Evolutionary conservation across 106 monocot species (phyloP).

Genomic region (Platanthera zijinensis): DNA sequence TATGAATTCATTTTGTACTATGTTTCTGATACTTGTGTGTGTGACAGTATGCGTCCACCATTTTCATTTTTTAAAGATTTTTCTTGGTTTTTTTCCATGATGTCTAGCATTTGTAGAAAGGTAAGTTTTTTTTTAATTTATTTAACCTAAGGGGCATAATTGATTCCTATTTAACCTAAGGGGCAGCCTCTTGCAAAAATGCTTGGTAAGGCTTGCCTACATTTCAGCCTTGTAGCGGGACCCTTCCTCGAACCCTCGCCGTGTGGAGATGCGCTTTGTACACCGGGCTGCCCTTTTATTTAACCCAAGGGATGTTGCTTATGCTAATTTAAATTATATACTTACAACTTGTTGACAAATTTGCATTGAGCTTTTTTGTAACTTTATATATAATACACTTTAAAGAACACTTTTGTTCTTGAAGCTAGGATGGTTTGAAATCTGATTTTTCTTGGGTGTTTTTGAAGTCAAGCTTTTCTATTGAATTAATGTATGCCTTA

Average conservation of each 20-base stretch:
- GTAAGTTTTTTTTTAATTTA: background rate
- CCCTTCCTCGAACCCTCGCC: too few species aligned
- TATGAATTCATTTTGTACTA: constrained; percentile 22
- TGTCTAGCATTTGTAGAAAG: background rate
- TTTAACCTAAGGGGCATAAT: background rate
- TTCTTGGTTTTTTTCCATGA: background rate
- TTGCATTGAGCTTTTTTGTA: background rate
- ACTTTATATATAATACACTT: background rate
- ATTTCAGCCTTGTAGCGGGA: too few species aligned
- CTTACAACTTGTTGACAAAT: background rate
- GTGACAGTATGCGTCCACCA: background rate
- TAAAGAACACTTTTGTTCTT: background rate
- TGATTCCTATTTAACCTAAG: background rate
- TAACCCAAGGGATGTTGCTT: background rate
- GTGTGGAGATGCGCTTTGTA: too few species aligned
- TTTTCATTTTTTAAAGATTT: background rate
- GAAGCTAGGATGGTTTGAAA: background rate
- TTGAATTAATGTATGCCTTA: background rate
- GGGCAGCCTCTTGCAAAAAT: too few species aligned
- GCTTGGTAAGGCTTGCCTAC: too few species aligned
- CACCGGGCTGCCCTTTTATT: background rate
- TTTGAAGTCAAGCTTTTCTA: background rate
- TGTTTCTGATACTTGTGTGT: background rate
- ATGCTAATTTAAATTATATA: background rate
- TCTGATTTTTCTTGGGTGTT: background rate